Base-by-base conservation (phyloP, 805 yeast genomes). In the Saccharomyces jurei region DNA sequence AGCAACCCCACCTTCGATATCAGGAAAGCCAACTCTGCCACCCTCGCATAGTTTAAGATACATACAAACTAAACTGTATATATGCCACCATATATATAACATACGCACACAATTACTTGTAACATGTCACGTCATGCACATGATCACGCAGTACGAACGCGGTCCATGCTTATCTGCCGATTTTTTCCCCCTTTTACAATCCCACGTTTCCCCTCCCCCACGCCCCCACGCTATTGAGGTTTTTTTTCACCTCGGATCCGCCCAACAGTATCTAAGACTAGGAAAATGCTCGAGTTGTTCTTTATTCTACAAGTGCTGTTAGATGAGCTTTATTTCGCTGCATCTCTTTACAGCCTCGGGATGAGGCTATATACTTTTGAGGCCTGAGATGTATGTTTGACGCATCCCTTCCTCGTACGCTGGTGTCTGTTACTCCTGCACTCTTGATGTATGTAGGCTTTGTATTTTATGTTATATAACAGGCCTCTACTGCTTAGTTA, bases 1-100 rank as follows among this genome's bases (percentile, higher is more conserved):
- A 59, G 67, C 51, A 69, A 71, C 57, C 68, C 73, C 51, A 64
- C 71, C 13, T 74, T 74, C 56, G 73, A 68, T 14, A 58, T 63
- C 10, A 56, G 17, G 10, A 36, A 36, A 21, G 25, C 25, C 25
- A 36, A 8, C 25, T 17, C 44, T 17, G 44, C 44, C 25, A 36
- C 44, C 11, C 44, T 36, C 44, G 44, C 44, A 36, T 36, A 36
- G 17, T 10, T 4, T 11, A 6, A 21, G 21, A 17, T 36, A 17
- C 25, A 36, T 9, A 36, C 13, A 8, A 17, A 31, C 17, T 14
- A 31, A 31, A 31, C 36, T 36, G 17, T 36, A 36, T 36, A 17
- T 36, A 36, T 36, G 25, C 10, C 44, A 36, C 44, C 22, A 11
- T 21, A 36, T 36, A 36, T 36, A 36, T 36, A 36, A 36, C 13